These are phyloP conservation scores for Neurospora sp. DNA, from an alignment of 2,329 filamentous ascomycete genomes.

Conservation along the genomic window DNA sequence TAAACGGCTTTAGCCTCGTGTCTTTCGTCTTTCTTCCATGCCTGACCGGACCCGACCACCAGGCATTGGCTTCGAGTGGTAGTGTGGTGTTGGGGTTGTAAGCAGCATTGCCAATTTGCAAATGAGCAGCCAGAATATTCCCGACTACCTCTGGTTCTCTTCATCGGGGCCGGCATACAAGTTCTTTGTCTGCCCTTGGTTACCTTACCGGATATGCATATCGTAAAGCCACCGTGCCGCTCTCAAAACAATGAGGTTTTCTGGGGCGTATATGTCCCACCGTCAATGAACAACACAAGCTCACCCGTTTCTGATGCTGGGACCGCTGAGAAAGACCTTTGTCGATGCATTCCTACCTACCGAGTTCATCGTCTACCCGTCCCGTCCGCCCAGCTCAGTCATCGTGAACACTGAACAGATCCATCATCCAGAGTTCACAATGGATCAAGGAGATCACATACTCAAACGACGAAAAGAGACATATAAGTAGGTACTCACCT, in stretches of 20 bases:
- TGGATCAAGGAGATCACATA: no score
- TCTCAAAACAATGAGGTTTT: not conserved
- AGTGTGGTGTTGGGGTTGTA: no score
- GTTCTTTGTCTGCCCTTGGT: not conserved
- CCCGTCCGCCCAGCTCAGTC: not conserved
- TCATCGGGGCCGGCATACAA: not conserved
- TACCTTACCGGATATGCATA: not conserved
- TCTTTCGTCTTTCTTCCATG: no score
- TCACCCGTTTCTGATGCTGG: not conserved
- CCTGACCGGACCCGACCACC: no score
- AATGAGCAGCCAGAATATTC: no score
- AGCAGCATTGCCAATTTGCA: no score
- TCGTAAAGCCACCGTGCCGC: not conserved
- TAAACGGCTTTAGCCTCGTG: no score
- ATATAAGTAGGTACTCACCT: not conserved
- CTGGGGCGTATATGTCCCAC: not conserved
- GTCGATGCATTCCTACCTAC: not conserved
- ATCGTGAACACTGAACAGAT: not conserved
- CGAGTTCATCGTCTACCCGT: not conserved
- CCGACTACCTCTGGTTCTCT: not conserved
- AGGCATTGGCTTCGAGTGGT: no score
- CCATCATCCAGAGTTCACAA: not conserved
- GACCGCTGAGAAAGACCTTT: not conserved
- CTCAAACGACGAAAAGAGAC: not conserved
- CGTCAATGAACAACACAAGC: not conserved